Base-by-base conservation (phyloP, 768 basidiomycete species). In the Psilocybe cyanescens region DNA sequence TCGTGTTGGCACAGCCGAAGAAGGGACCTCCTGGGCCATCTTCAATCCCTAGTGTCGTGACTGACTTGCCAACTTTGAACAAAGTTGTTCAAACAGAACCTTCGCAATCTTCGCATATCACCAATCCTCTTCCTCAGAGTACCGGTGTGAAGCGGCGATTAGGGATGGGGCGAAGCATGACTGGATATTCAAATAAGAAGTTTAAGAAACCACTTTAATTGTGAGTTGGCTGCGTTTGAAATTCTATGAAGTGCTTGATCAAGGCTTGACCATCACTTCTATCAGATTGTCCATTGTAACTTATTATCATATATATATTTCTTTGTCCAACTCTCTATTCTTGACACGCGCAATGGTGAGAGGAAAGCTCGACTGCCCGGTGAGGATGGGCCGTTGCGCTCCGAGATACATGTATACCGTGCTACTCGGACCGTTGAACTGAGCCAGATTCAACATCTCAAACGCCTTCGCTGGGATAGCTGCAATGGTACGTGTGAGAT, bases 171-270 rank as follows among this genome's bases (percentile, higher is more conserved):
- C 76, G 83, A 65, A 71, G 72, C 3, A 72, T 71, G 6, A 72
- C 64, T 28, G 83, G 84, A 3, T 89, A 89, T 68, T 66, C 83
- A 24, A 90, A 89, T 71, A 90, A 89, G 73, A 89, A 86, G 73
- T 89, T 89, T 79, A 89, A 88, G 72, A 70, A 76, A n/a, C 86
- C 83, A 44, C 72, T 72, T 48, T 78, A 59, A 74, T 46, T 29
- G 35, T 33, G 28, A 51, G 30, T 59, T 53, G 17, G 3, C 14
- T 33, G 11, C 8, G 14, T n/a, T 31, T 12, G 11, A 33, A 7
- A 8, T 14, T 24, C 48, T 50, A 24, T 41, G 35, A 17, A 29
- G 33, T 52, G 16, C 11, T 7, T 19, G 48, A 31, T 46, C 39
- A n/a, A 53, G 30, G 30, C 14, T 58, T 52, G 35, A 59, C 19